A percentile compares a stretch with the other conserved stretches of the same genome.
phyloP scores from a whole-genome alignment of 257 asterid genomes.

The Solanum pinnatisectum region DNA sequence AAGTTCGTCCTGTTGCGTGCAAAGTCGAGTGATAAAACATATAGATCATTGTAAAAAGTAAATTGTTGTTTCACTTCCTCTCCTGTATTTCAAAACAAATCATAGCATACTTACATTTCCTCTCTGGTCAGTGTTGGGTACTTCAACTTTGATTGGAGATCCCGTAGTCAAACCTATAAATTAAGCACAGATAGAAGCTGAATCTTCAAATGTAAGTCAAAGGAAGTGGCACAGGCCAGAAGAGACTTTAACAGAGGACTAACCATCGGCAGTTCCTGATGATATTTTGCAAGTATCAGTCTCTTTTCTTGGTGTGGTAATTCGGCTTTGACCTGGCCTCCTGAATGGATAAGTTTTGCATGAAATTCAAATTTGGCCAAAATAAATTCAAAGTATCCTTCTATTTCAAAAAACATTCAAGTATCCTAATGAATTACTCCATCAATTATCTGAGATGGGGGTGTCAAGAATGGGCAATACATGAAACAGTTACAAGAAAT shows the following conservation, averaged over 20 bases:
- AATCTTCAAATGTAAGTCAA: neutral
- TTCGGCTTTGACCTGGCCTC: constrained; percentile 99
- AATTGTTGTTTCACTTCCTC: neutral
- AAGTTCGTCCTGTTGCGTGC: neutral
- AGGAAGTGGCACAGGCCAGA: neutral
- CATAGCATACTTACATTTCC: constrained; percentile 52
- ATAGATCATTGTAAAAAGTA: neutral
- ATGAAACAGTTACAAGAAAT: neutral
- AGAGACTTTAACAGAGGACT: constrained; percentile 4
- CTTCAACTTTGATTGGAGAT: constrained; percentile 88
- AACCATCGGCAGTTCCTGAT: constrained; percentile 86
- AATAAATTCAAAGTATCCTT: neutral
- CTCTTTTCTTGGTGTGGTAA: constrained; percentile 96
- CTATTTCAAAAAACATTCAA: neutral
- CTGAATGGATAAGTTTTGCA: constrained; percentile 22
- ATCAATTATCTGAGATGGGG: neutral
- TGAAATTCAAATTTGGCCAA: neutral
- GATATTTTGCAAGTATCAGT: constrained; percentile 85
- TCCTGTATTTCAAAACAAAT: neutral
- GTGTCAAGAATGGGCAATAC: neutral
- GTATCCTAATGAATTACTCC: neutral
- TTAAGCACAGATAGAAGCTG: neutral
- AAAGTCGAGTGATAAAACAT: neutral
- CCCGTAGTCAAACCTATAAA: constrained; percentile 82
- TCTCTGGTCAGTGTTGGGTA: constrained; percentile 97